These are phyloP conservation scores for Alternaria tenuissima DNA, from an alignment of 2,329 filamentous ascomycete genomes.

Conservation along the genomic window DNA sequence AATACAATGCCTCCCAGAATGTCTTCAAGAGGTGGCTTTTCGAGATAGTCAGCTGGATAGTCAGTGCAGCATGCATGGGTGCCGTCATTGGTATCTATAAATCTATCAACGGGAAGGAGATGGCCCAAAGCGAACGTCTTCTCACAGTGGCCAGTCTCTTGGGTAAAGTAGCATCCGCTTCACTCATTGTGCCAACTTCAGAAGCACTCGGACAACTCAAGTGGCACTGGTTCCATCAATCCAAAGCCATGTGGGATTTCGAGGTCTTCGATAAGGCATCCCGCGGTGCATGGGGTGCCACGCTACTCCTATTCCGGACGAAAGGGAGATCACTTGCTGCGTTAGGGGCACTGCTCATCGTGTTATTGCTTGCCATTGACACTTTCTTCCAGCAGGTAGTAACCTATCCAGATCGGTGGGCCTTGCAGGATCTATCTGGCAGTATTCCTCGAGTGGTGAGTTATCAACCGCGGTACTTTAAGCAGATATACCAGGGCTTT, in stretches of 20 bases:
- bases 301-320: slow-evolving; percentile 20
- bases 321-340: slow-evolving; percentile 27
- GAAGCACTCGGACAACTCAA: slow-evolving; percentile 41
- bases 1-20: slow-evolving; percentile 30
- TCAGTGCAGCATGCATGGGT: slow-evolving; percentile 26
- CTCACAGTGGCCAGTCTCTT: slow-evolving; percentile 23
- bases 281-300: slow-evolving; percentile 21
- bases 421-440: no score
- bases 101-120: background rate
- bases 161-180: slow-evolving; percentile 28
- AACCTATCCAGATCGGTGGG: no score
- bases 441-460: no score
- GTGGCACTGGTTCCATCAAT: slow-evolving; percentile 34
- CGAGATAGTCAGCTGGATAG: slow-evolving; percentile 28
- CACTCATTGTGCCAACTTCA: slow-evolving; percentile 31
- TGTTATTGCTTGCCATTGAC: slow-evolving; percentile 21
- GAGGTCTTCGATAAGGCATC: slow-evolving; percentile 43
- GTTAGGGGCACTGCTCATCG: slow-evolving; percentile 7
- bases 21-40: slow-evolving; percentile 38
- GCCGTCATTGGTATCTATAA: slow-evolving; percentile 16
- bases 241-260: slow-evolving; percentile 39
- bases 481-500: no score
- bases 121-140: background rate
- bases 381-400: slow-evolving; percentile 46
- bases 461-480: no score